Base-by-base conservation (phyloP, 305 asterid species). In the Fraxinus paxiana region DNA sequence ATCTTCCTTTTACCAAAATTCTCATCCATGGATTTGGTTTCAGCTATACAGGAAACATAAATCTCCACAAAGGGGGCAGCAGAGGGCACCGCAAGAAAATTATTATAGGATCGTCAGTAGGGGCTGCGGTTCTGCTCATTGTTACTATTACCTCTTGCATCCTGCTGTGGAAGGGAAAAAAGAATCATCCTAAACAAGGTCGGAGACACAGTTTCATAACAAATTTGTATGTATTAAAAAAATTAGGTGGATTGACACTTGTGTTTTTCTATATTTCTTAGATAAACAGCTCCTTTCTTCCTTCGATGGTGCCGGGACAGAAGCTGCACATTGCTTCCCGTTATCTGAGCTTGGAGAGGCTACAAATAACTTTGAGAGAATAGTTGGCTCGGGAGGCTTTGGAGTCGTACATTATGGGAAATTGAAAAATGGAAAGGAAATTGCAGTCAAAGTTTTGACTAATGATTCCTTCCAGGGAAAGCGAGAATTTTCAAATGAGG, bases 401-500 rank as follows among this genome's bases (percentile, higher is more conserved):
- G 99, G 99, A 75, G 87, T 94, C 69, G 99, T 96, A 5, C 91
- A 87, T 83, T 96, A 92, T 63, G 99, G 99, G 79, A 90, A 77
- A 83, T 82, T 96, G 86, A 83, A 84, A 74, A 93, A 94, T 22
- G 97, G 91, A 69, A 90, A 82, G 87, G 99, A 96, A 93, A 96
- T 96, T 82, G 98, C 98, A 0, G 98, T 96, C 80, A 96, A 96
- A 85, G 83, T 89, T 74, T 88, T 94, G 86, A 93, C 90, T 20
- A 96, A 94, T 77, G 91, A 96, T 88, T 91, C 98, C 69, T 94
- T 92, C 86, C 99, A 94, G 85, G 97, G 98, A 38, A 96, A 90
- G 82, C 90, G 97, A 51, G 99, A 96, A 80, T 96, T 96, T 81
- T 86, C 97, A 12, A 96, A 96, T 61, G 99, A 96, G 98, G 99